Conservation (phyloP, 306 rosid genomes). For the Medicago truncatula region MtrunA17r5.0-ANR NC_053046.1:7894501-7895000, state of each 20-base stretch:
- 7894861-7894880: conserved; percentile 64
- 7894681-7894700: conserved; percentile 54
- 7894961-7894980: conserved; percentile 38
- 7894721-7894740: conserved; percentile 69
- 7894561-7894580: conserved; percentile 38
- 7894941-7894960: conserved; percentile 43
- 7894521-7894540: conserved; percentile 1
- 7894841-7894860: conserved; percentile 60
- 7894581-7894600: conserved; percentile 70
- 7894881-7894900: conserved; percentile 52
- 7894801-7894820: conserved; percentile 60
- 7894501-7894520: background rate
- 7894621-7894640: conserved; percentile 59
- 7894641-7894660: conserved; percentile 81
- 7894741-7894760: conserved; percentile 67
- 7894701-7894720: conserved; percentile 59
- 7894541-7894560: background rate
- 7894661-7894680: conserved; percentile 61
- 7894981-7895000: conserved; percentile 46
- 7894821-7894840: conserved; percentile 58
- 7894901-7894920: conserved; percentile 53
- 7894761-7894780: conserved; percentile 63
- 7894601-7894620: conserved; percentile 69
- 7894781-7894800: conserved; percentile 70
- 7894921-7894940: conserved; percentile 38